Evolutionary conservation across 1,139 yeast species (phyloP).

Genomic region (Schwanniomyces etchellsii): DNA sequence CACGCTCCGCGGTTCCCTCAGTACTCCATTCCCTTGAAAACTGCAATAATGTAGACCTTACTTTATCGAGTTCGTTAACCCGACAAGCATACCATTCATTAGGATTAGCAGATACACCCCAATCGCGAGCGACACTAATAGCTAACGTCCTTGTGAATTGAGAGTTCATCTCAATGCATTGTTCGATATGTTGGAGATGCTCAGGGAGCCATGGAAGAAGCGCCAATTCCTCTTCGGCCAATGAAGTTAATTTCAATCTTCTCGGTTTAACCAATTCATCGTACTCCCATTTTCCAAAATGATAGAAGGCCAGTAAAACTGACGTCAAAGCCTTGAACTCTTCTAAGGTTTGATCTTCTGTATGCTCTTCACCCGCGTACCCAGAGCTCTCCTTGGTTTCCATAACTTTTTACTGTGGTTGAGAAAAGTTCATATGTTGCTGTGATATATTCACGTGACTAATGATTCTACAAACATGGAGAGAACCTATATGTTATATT

Average conservation of each 20-base stretch:
- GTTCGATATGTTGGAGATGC: constrained; percentile 39
- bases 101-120: constrained; percentile 47
- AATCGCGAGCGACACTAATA: constrained; percentile 37
- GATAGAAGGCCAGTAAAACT: constrained; percentile 32
- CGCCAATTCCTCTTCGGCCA: constrained; percentile 34
- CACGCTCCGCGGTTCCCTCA: constrained; percentile 54
- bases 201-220: constrained; percentile 48
- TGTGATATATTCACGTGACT: neutral
- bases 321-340: constrained; percentile 35
- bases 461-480: no score
- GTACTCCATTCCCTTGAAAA: constrained; percentile 71
- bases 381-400: no score
- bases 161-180: constrained; percentile 46
- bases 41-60: constrained; percentile 57
- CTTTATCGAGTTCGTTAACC: constrained; percentile 52
- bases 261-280: constrained; percentile 33
- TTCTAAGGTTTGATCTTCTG: constrained; percentile 14
- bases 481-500: no score
- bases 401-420: neutral
- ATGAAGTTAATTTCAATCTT: constrained; percentile 19
- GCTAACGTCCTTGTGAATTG: constrained; percentile 46
- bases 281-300: constrained; percentile 30
- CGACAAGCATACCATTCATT: constrained; percentile 42
- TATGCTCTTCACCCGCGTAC: neutral
- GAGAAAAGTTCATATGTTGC: neutral